Evolutionary conservation across 164 flowering plant genomes (phyloP), one percentile per base, ranked within the genome.

Genomic region (Chimonanthus salicifolius): DNA sequence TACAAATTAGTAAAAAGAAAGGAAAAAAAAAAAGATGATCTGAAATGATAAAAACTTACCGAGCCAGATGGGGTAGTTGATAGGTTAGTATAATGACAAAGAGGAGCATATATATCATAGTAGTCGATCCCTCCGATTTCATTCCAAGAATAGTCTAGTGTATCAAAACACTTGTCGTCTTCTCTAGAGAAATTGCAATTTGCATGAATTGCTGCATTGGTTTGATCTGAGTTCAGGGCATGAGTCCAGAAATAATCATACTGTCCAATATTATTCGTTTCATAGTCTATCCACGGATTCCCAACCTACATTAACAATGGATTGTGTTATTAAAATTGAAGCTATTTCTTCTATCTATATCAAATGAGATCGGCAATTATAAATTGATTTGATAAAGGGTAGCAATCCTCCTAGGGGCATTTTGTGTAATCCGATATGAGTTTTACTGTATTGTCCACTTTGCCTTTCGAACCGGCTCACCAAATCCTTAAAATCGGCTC

Each of bases 101-200:
- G 58, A 43, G 88, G 87, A 10, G 87, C 85, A 67, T 85, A 87
- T 11, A 87, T 87, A 78, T 85, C 80, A 79, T 80, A 78, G 7
- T 67, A 18, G 51, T 82, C 76, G 7, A 85, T 76, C 2, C 7
- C 0, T 33, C 80, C 82, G 1, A 69, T 21, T 51, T 82, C 79
- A 1, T 7, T 11, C 4, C 15, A 3, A 4, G 71, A 66, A 33
- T 47, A 48, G 7, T 47, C 15, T 3, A 20, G 60, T 5, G 63
- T 71, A 2, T 4, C 2, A 8, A 18, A 51, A 54, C 85, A 76
- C 21, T 68, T 16, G 4, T 45, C 47, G 33, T 75, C 58, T 1
- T 43, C 47, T 51, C 71, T 58, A 0, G 46, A 44, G 49, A 72
- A 80, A 60, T 79, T 49, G 50, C 87, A 87, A 18, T 73, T 69